A percentile compares a stretch with the other conserved stretches of the same genome.
Evolutionary conservation across 208 protist species (phyloP).

Genomic region (Crithidia fasciculata): DNA sequence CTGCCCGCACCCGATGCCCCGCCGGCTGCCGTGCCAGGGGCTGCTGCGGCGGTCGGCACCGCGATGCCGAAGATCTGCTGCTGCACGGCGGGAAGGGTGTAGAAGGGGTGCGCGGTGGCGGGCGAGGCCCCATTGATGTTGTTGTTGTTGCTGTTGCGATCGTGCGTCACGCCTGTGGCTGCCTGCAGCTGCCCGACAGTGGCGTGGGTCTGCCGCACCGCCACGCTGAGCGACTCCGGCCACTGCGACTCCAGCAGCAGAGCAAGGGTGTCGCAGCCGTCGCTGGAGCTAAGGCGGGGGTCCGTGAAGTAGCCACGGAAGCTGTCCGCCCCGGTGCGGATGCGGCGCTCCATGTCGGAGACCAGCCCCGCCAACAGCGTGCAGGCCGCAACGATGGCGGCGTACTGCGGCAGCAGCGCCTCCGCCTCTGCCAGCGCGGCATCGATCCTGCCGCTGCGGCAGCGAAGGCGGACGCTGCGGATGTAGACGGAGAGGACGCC

Average conservation of each 20-base stretch:
- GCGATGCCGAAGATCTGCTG: slow-evolving; percentile 10
- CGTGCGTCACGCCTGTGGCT: neutral
- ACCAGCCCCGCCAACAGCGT: slow-evolving; percentile 63
- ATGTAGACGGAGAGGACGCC: slow-evolving; percentile 38
- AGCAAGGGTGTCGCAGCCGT: slow-evolving; percentile 1
- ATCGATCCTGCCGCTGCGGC: neutral
- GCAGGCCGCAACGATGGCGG: slow-evolving; percentile 44
- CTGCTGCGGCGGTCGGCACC: neutral
- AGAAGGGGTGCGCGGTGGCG: slow-evolving; percentile 24
- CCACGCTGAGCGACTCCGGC: slow-evolving; percentile 29
- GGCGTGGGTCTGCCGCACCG: slow-evolving; percentile 31
- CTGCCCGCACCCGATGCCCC: neutral
- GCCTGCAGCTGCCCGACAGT: slow-evolving; percentile 27
- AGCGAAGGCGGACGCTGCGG: slow-evolving; percentile 8
- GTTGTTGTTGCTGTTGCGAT: neutral
- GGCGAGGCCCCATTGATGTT: neutral
- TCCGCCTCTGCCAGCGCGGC: neutral
- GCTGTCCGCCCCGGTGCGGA: slow-evolving; percentile 67
- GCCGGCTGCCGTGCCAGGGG: neutral
- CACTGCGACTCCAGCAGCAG: slow-evolving; percentile 20
- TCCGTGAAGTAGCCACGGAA: slow-evolving; percentile 70
- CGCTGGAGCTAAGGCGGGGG: slow-evolving; percentile 41
- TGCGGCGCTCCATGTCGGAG: slow-evolving; percentile 66
- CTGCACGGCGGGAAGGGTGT: slow-evolving; percentile 9
- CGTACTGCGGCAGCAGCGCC: slow-evolving; percentile 32